Percentiles rank a stretch among this genome's conserved stretches.
Evolutionary conservation across 164 flowering plant genomes (phyloP).

Genomic region (Vitis cinerea): DNA sequence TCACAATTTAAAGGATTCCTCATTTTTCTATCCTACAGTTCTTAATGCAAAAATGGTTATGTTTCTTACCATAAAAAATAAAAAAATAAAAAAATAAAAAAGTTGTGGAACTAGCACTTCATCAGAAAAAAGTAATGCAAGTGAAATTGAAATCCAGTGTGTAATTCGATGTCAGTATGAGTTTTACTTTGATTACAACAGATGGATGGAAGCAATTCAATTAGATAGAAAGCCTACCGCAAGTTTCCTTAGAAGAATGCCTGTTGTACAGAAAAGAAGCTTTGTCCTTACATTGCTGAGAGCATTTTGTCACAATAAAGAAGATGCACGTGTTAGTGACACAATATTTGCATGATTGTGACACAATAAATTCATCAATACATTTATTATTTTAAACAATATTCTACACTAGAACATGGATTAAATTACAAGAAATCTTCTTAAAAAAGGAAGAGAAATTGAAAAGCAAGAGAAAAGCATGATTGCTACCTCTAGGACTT

Average conservation of each 20-base stretch:
- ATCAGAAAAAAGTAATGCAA: not conserved
- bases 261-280: constrained; percentile 94
- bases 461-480: too few species aligned
- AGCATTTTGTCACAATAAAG: not conserved
- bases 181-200: not conserved
- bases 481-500: too few species aligned
- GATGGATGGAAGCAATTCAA: not conserved
- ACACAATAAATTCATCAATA: not conserved
- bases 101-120: too few species aligned
- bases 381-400: not conserved
- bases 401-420: too few species aligned
- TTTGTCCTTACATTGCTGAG: constrained; percentile 79
- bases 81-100: too few species aligned
- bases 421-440: too few species aligned
- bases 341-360: not conserved
- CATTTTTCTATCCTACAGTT: too few species aligned
- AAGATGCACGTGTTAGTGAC: not conserved
- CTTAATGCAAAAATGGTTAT: too few species aligned
- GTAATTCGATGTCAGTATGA: not conserved
- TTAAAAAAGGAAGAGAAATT: too few species aligned
- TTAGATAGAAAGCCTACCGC: constrained; percentile 39
- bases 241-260: constrained; percentile 83
- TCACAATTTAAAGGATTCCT: too few species aligned
- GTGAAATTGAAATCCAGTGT: not conserved
- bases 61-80: too few species aligned